Evolutionary conservation across 768 basidiomycete species (phyloP).

Genomic region (Gautieria morchelliformis): DNA sequence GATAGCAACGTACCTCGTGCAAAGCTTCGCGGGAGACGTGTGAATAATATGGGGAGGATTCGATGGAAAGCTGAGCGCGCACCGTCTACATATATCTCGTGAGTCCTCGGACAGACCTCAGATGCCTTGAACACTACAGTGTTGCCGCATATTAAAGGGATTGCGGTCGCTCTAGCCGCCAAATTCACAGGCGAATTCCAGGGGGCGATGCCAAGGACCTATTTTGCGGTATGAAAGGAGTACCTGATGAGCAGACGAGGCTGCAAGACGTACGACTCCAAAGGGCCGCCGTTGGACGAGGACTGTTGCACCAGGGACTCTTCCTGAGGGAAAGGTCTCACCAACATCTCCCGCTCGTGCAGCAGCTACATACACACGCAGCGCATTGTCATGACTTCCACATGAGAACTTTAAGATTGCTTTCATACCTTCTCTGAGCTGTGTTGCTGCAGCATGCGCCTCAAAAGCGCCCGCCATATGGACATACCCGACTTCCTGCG

Average conservation of each 20-base stretch:
- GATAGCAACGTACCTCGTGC: slow-evolving; percentile 23
- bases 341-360: slow-evolving; percentile 31
- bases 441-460: slow-evolving; percentile 14
- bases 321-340: slow-evolving; percentile 32
- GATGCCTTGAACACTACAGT: slow-evolving; percentile 46
- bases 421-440: slow-evolving; percentile 18
- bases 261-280: slow-evolving; percentile 36
- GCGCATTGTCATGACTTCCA: background rate
- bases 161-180: slow-evolving; percentile 33
- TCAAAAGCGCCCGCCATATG: slow-evolving; percentile 18
- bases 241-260: background rate
- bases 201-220: slow-evolving; percentile 43
- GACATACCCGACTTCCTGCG: slow-evolving; percentile 32
- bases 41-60: background rate
- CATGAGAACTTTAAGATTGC: background rate
- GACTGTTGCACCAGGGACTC: slow-evolving; percentile 34
- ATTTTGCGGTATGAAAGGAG: background rate
- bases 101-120: slow-evolving; percentile 39
- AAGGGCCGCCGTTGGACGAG: slow-evolving; percentile 37
- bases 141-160: slow-evolving; percentile 46
- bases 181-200: slow-evolving; percentile 47
- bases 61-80: background rate
- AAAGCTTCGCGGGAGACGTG: slow-evolving; percentile 19
- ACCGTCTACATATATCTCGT: slow-evolving; percentile 33
- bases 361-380: slow-evolving; percentile 15